phyloP scores from a whole-genome alignment of 2,329 filamentous ascomycete genomes.

The Plenodomus biglobosus region DNA sequence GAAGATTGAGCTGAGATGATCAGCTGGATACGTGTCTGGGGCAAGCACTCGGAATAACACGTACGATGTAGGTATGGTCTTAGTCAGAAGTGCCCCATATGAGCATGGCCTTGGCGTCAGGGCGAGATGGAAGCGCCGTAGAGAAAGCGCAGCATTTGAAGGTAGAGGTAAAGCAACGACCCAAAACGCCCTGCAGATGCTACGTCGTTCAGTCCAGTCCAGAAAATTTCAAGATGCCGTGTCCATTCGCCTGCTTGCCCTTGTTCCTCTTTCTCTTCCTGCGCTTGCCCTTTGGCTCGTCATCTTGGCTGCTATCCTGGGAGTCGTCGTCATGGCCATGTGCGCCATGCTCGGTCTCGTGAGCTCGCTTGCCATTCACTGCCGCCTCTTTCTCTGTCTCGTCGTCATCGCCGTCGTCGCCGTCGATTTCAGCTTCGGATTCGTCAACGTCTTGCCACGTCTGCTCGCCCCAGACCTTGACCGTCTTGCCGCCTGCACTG shows the following conservation, averaged over 20 bases:
- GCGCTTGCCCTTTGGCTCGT: conserved; percentile 44
- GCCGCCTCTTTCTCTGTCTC: conserved; percentile 48
- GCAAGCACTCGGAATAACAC: too few species aligned
- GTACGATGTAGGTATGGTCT: too few species aligned
- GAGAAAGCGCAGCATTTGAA: too few species aligned
- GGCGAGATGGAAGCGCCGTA: too few species aligned
- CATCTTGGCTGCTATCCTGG: conserved; percentile 50
- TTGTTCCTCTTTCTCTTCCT: conserved; percentile 49
- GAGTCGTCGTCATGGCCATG: conserved; percentile 48
- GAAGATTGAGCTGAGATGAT: too few species aligned
- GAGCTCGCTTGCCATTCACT: conserved; percentile 30
- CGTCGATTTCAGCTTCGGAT: conserved; percentile 53
- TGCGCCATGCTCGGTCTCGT: conserved; percentile 50
- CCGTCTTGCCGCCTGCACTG: conserved; percentile 77
- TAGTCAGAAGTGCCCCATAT: too few species aligned
- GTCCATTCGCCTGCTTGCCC: conserved; percentile 36
- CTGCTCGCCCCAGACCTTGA: conserved; percentile 88
- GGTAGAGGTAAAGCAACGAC: neutral
- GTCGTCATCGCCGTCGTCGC: conserved; percentile 47
- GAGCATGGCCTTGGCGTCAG: too few species aligned
- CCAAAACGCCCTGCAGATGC: neutral
- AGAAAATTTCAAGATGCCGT: conserved; percentile 42
- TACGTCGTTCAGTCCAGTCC: conserved; percentile 31
- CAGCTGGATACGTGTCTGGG: too few species aligned
- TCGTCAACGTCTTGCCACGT: conserved; percentile 54